Evolutionary conservation across 371 early-diverging fungal species (phyloP).

Genomic region (Syncephalastrum sp.): DNA sequence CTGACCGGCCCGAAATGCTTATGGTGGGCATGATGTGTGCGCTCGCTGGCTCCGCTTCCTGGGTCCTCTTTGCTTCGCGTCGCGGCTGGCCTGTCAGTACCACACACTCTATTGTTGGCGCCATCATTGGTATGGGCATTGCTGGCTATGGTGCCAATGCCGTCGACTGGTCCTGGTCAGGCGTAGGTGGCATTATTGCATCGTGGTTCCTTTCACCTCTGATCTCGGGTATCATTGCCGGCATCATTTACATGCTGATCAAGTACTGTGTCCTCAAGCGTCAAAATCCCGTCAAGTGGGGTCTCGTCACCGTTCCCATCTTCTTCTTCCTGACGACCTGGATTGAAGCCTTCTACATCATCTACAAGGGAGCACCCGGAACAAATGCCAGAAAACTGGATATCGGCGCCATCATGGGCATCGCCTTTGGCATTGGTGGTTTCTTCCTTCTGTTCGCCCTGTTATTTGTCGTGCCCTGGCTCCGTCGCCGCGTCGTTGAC

Average conservation of each 20-base stretch:
- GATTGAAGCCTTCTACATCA: constrained; percentile 72
- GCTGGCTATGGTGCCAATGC: constrained; percentile 65
- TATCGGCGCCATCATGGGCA: constrained; percentile 53
- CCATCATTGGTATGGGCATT: constrained; percentile 77
- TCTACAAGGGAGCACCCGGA: constrained; percentile 70
- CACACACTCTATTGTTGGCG: constrained; percentile 78
- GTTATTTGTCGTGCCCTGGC: constrained; percentile 65
- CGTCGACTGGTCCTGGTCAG: constrained; percentile 73
- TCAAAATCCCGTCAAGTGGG: constrained; percentile 71
- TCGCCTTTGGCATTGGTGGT: constrained; percentile 59
- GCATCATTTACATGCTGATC: constrained; percentile 65
- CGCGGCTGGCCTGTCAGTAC: constrained; percentile 58
- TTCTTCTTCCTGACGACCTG: constrained; percentile 74
- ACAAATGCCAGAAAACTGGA: constrained; percentile 36
- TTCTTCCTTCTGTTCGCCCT: constrained; percentile 51
- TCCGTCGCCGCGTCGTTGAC: constrained; percentile 58
- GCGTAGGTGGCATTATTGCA: constrained; percentile 70
- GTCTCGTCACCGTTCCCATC: constrained; percentile 73
- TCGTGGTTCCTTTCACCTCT: constrained; percentile 81
- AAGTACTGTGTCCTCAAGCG: constrained; percentile 63
- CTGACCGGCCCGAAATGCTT: constrained; percentile 64
- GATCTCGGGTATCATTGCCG: constrained; percentile 65
- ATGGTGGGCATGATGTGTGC: constrained; percentile 87
- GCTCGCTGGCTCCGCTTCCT: constrained; percentile 69
- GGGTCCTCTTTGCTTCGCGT: constrained; percentile 69